Base-by-base conservation (phyloP, 257 asterid species). In the Catharanthus roseus region DNA sequence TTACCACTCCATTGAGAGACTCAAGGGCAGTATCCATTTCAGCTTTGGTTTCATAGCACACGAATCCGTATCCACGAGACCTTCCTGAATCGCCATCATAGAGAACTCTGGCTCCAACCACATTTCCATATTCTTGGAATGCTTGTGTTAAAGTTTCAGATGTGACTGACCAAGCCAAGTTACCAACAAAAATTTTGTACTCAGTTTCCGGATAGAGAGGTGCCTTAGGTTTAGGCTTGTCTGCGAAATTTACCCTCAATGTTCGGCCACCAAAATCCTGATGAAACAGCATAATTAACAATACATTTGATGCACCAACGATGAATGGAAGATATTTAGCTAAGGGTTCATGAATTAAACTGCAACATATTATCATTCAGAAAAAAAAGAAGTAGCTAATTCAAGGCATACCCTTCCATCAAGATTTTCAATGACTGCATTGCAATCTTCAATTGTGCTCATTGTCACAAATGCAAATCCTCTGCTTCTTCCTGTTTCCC, bases 391-490 rank as follows among this genome's bases (percentile, higher is more conserved):
- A 3, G 0, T 8, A 23, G 36, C 23, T 24, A 53, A 41, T 3
- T 28, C 0, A 29, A 38, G 23, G 38, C 68, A 87, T 89, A 93
- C 97, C 6, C 88, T 79, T 81, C 93, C 95, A 54, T 93, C 99
- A 33, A 93, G 93, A 75, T 88, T 91, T 65, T 88, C 71, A 23
- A 93, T 82, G 83, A 93, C 95, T 2, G 69, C 61, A 34, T 86
- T 79, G 87, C 97, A 88, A 69, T 93, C 98, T 67, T 88, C 93
- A 10, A 87, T 68, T 65, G 79, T 81, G 77, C 99, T 93, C 99
- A 93, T 93, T 3, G 96, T 91, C 81, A 91, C 99, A 66, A 93
- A 93, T 10, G 96, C 97, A 69, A 86, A 91, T 74, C 99, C 99
- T 84, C 99, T 85, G 77, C 97, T 91, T 83, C 66, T 93, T 56